Evolutionary conservation across 2,329 filamentous ascomycete genomes (phyloP).

Genomic region (Paracorniculantispora psalliotae): DNA sequence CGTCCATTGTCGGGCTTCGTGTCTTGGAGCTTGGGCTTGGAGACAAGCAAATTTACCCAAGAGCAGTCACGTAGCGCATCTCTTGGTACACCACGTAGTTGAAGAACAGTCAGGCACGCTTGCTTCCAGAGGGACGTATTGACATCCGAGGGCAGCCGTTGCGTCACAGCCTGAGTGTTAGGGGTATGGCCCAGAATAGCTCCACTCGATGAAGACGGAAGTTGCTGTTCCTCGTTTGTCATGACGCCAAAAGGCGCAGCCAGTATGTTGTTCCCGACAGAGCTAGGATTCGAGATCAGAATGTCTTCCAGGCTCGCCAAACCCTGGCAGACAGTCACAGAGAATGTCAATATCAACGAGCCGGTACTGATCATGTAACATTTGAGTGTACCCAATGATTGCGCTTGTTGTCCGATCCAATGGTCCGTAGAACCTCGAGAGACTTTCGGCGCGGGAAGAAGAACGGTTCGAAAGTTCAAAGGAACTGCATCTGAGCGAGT

Average conservation of each 20-base stretch:
- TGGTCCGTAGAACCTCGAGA: slow-evolving; percentile 25
- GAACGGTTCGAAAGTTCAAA: slow-evolving; percentile 48
- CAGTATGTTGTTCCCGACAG: slow-evolving; percentile 42
- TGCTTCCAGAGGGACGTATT: slow-evolving; percentile 44
- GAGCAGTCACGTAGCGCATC: slow-evolving; percentile 38
- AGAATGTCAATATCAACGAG: slow-evolving; percentile 45
- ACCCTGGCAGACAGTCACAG: slow-evolving; percentile 42
- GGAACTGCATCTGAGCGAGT: slow-evolving; percentile 44
- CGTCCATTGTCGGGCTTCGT: slow-evolving; percentile 37
- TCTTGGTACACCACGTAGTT: slow-evolving; percentile 44
- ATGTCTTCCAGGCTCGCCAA: slow-evolving; percentile 43
- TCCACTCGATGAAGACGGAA: slow-evolving; percentile 20
- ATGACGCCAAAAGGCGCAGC: slow-evolving; percentile 50
- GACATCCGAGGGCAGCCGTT: slow-evolving; percentile 35
- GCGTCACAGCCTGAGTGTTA: slow-evolving; percentile 44
- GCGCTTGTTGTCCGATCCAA: slow-evolving; percentile 21
- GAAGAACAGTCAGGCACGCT: slow-evolving; percentile 46
- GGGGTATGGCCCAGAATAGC: slow-evolving; percentile 46
- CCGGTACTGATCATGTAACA: slow-evolving; percentile 54
- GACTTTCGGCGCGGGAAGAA: slow-evolving; percentile 36
- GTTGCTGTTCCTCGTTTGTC: slow-evolving; percentile 23
- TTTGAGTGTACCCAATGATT: slow-evolving; percentile 45
- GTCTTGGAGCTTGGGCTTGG: slow-evolving; percentile 40
- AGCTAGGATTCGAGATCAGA: slow-evolving; percentile 33
- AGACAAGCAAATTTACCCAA: slow-evolving; percentile 49